Evolutionary conservation across 176 grass and related monocot genomes (phyloP).

Genomic region (Bothriochloa decipiens): DNA sequence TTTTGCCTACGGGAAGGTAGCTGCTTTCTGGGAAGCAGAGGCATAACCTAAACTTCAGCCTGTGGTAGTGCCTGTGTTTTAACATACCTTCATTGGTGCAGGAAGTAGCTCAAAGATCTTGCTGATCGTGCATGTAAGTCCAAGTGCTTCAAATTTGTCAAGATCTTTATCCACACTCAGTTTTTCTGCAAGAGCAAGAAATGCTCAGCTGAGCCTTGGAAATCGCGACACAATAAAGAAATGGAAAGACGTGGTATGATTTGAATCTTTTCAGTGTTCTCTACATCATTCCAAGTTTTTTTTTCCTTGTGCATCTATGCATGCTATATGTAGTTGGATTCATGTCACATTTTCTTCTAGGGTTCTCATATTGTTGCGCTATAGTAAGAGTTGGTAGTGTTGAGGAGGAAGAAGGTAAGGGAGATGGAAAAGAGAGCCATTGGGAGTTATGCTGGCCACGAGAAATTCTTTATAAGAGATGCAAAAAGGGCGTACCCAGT

Average conservation of each 20-base stretch:
- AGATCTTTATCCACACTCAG: constrained; percentile 85
- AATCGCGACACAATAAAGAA: constrained; percentile 99
- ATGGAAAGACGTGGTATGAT: constrained; percentile 97
- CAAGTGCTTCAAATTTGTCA: constrained; percentile 91
- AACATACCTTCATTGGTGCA: constrained; percentile 45
- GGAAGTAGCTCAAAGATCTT: constrained; percentile 89
- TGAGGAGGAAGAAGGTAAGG: background rate
- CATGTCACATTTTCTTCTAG: background rate
- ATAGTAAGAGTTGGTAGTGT: background rate
- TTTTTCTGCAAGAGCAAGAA: constrained; percentile 94
- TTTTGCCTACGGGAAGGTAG: background rate
- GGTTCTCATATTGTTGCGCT: background rate
- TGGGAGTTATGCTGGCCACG: background rate
- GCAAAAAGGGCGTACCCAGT: too few species aligned
- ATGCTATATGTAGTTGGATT: background rate
- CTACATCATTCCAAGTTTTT: background rate
- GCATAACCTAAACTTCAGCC: background rate
- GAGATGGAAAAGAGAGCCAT: background rate
- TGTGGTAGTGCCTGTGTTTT: constrained; percentile 17
- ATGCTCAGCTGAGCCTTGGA: constrained; percentile 95
- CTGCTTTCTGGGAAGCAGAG: constrained; percentile 9
- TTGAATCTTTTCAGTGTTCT: constrained; percentile 34
- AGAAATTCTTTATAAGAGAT: background rate
- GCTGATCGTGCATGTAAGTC: constrained; percentile 86
- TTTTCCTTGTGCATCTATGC: background rate